A percentile compares a stretch with the other conserved stretches of the same genome.
These are phyloP conservation scores for Ormosia semicastrata DNA, from an alignment of 306 rosid genomes.

Conservation along the genomic window DNA sequence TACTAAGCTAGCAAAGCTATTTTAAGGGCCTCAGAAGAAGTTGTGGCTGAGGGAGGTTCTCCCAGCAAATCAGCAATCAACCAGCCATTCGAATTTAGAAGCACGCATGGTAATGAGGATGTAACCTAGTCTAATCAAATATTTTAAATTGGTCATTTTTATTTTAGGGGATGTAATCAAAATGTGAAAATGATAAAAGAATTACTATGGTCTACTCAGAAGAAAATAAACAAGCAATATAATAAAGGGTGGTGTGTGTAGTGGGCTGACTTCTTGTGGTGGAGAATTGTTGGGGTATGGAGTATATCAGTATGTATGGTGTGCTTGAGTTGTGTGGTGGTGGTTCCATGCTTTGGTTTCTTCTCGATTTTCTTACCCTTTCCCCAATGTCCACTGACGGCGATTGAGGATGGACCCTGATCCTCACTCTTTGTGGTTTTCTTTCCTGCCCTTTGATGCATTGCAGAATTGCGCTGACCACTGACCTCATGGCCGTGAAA, in stretches of 20 bases:
- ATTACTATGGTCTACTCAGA: background rate
- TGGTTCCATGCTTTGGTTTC: slow-evolving; percentile 17
- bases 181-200: slow-evolving; percentile 11
- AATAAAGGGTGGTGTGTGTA: slow-evolving; percentile 12
- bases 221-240: background rate
- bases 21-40: slow-evolving; percentile 37
- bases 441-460: background rate
- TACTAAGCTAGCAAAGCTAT: background rate
- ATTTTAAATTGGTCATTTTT: background rate
- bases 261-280: slow-evolving; percentile 49
- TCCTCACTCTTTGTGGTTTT: background rate
- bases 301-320: too few species aligned
- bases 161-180: slow-evolving; percentile 11
- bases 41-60: slow-evolving; percentile 60
- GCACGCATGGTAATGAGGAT: slow-evolving; percentile 33
- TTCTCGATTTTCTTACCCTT: background rate
- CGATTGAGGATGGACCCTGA: slow-evolving; percentile 7
- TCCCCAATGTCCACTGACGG: background rate
- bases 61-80: slow-evolving; percentile 4
- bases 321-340: slow-evolving; percentile 36
- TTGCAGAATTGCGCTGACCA: slow-evolving; percentile 5
- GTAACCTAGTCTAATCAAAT: slow-evolving; percentile 34
- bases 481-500: slow-evolving; percentile 4
- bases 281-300: slow-evolving; percentile 40
- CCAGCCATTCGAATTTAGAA: slow-evolving; percentile 15